Percentiles rank a stretch among this genome's conserved stretches.
Conservation (phyloP, 148 eudicot species). For the Polygonum aviculare region DNA sequence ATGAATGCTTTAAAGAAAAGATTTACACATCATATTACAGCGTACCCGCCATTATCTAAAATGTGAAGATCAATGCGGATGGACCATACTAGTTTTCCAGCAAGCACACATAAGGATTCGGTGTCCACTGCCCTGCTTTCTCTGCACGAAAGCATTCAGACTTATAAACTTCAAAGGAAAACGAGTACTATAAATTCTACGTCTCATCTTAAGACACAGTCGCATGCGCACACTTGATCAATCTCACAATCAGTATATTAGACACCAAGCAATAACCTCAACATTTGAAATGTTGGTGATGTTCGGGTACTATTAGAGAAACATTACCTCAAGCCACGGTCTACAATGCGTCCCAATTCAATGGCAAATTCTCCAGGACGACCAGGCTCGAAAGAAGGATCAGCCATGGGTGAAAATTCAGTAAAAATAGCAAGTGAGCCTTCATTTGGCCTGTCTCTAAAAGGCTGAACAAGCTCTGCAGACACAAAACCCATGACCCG, state of each 20-base stretch:
- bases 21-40: neutral
- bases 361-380: slow-evolving; percentile 77
- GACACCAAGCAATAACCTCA: neutral
- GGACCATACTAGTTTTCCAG: slow-evolving; percentile 94
- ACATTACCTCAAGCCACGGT: slow-evolving; percentile 83
- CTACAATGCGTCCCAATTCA: slow-evolving; percentile 83
- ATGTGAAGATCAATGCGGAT: slow-evolving; percentile 85
- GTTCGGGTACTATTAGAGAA: neutral
- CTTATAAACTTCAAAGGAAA: neutral
- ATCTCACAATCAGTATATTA: neutral
- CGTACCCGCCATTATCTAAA: slow-evolving; percentile 88
- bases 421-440: slow-evolving; percentile 68
- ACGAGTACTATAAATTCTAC: neutral
- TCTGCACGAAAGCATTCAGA: slow-evolving; percentile 34
- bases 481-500: slow-evolving; percentile 76
- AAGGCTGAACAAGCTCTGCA: slow-evolving; percentile 73
- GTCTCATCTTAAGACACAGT: neutral
- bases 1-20: neutral
- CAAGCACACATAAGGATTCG: slow-evolving; percentile 86
- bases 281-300: neutral
- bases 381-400: slow-evolving; percentile 80
- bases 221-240: neutral
- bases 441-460: slow-evolving; percentile 84
- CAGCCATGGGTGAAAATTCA: slow-evolving; percentile 95
- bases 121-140: slow-evolving; percentile 96